Base-by-base conservation (phyloP, 2,329 filamentous ascomycete genomes). In the Ceratocystis variospora region DNA sequence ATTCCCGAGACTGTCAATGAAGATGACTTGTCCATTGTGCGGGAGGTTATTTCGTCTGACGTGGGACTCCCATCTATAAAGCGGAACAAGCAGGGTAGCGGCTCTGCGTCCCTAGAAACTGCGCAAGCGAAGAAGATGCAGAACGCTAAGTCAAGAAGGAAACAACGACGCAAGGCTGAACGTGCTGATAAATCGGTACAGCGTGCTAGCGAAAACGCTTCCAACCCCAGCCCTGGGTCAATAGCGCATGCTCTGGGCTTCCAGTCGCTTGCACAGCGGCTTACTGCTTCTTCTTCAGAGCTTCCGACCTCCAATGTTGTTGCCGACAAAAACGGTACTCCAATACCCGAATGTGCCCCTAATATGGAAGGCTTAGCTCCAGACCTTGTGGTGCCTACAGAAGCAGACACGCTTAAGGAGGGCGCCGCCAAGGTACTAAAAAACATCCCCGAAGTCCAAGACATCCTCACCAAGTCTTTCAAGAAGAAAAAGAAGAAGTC, bases 401-500 rank as follows among this genome's bases (percentile, higher is more conserved):
- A 63, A n/a, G 44, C 61, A n/a, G 63, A 68, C 8, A 33, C 50
- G 41, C 45, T 68, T 19, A 68, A 66, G 28, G 65, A 69, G 41
- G 67, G 65, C 31, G 68, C 67, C 5, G 65, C 63, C 2, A 53
- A 64, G 61, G 67, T 69, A 12, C 59, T 69, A 17, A 64, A 67
- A 46, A 61, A 62, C 22, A 63, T 68, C 12, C 57, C 66, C 7
- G 61, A 66, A 57, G 61, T 33, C 15, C 48, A 68, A 45, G 64
- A 69, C 41, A 69, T 69, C 15, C 62, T 65, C 7, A 53, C 65
- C 15, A 66, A 67, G 37, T 66, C 68, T 31, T 25, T 68, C 41
- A 68, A 69, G 31, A 64, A 68, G 12, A 63, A 69, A 25, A 64
- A 53, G 12, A 65, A 66, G 50, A 45, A 25, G 55, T 37, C 62